Conservation (phyloP, 2,329 filamentous ascomycete species). For the Annulohypoxylon truncatum region DNA sequence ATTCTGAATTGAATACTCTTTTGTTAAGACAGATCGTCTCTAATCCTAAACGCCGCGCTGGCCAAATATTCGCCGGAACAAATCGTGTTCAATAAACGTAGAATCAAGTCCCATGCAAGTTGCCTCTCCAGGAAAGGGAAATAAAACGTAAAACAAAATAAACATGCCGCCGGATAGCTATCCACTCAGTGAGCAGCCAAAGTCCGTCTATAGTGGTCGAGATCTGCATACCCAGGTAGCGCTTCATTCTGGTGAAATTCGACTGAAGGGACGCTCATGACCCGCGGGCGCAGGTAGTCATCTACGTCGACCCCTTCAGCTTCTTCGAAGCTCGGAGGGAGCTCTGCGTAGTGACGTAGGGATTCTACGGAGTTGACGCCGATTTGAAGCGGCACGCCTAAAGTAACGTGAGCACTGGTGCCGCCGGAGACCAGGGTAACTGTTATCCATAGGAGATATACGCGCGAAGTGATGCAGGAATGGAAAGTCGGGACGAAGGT, state of each 20-base stretch:
- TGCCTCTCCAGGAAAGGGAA: neutral
- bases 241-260: slow-evolving; percentile 48
- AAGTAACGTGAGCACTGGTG: slow-evolving; percentile 56
- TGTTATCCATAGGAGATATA: slow-evolving; percentile 63
- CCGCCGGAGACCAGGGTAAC: slow-evolving; percentile 56
- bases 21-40: neutral
- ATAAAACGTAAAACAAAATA: slow-evolving; percentile 1
- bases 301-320: slow-evolving; percentile 58
- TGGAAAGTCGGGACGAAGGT: slow-evolving; percentile 68
- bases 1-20: slow-evolving; percentile 6
- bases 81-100: neutral
- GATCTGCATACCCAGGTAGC: slow-evolving; percentile 53
- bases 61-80: neutral
- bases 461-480: slow-evolving; percentile 66
- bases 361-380: slow-evolving; percentile 53
- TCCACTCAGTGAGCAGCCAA: slow-evolving; percentile 24
- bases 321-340: slow-evolving; percentile 46
- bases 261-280: slow-evolving; percentile 52
- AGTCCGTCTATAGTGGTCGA: slow-evolving; percentile 14
- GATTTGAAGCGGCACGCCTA: slow-evolving; percentile 64
- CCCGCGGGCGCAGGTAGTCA: slow-evolving; percentile 56
- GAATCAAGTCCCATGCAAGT: neutral
- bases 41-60: slow-evolving; percentile 26
- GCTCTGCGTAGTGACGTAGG: slow-evolving; percentile 26
- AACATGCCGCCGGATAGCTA: neutral